Conservation (phyloP, 306 rosid species). For the Amphicarpaea edgeworthii region DNA sequence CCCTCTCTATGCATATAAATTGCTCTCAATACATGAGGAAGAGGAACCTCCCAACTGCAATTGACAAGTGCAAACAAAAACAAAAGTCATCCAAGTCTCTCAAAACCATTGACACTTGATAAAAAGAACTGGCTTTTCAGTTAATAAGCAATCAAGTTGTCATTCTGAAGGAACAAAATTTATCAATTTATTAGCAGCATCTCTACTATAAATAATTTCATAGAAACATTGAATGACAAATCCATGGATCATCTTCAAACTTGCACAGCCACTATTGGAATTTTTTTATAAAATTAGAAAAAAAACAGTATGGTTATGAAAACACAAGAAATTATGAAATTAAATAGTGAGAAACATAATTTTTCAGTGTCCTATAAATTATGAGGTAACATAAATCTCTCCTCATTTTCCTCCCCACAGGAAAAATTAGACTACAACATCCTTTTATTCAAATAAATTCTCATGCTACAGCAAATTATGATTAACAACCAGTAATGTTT, state of each 20-base stretch:
- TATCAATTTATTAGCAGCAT: constrained; percentile 10
- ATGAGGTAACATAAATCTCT: constrained; percentile 5
- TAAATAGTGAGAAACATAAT: neutral
- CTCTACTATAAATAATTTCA: neutral
- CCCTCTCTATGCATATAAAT: constrained; percentile 65
- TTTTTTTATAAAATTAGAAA: constrained; percentile 18
- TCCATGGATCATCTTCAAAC: constrained; percentile 1
- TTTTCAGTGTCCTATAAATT: constrained; percentile 11
- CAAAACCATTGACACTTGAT: constrained; percentile 22
- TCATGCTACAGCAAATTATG: constrained; percentile 13
- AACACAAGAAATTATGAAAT: constrained; percentile 8
- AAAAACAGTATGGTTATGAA: neutral
- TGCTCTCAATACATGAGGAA: constrained; percentile 65
- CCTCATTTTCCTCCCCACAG: neutral
- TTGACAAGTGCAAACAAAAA: constrained; percentile 45
- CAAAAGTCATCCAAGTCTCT: constrained; percentile 25
- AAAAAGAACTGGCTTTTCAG: constrained; percentile 6
- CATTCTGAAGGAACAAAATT: constrained; percentile 30
- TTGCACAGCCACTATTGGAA: constrained; percentile 30
- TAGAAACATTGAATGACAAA: constrained; percentile 17
- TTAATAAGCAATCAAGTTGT: constrained; percentile 22
- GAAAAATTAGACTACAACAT: neutral
- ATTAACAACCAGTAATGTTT: constrained; percentile 19
- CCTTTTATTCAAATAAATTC: neutral
- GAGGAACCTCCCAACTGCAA: constrained; percentile 96